phyloP scores from a whole-genome alignment of 1,139 yeast genomes.

The Nematodospora anomalae region DNA sequence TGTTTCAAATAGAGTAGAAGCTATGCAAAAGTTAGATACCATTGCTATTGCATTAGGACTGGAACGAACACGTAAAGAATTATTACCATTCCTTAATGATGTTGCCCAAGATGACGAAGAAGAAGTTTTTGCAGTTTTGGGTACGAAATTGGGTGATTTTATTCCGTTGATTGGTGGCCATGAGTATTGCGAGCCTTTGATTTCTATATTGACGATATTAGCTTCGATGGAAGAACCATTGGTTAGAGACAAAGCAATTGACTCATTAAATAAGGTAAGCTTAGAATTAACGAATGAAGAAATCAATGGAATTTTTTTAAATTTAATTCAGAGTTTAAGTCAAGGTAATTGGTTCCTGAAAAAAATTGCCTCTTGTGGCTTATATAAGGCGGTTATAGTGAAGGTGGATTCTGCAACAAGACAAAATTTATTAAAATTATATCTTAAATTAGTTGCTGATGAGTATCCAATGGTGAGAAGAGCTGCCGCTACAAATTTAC shows the following conservation, averaged over 20 bases:
- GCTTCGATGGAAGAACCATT: conserved; percentile 98
- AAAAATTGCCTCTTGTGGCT: conserved; percentile 89
- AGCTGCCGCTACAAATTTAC: conserved; percentile 85
- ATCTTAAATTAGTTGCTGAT: conserved; percentile 73
- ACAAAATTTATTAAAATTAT: conserved; percentile 63
- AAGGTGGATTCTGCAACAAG: conserved; percentile 58
- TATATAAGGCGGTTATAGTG: conserved; percentile 70
- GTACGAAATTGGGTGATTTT: conserved; percentile 85
- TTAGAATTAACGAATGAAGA: conserved; percentile 66
- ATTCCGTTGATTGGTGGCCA: conserved; percentile 87
- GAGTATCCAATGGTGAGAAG: conserved; percentile 99
- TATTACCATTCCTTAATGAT: conserved; percentile 80
- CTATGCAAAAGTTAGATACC: conserved; percentile 92
- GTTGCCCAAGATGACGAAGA: conserved; percentile 99
- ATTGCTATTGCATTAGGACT: conserved; percentile 95
- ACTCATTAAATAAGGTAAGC: conserved; percentile 73
- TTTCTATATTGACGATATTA: conserved; percentile 84
- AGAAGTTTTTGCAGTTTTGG: conserved; percentile 92
- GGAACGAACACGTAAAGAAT: conserved; percentile 84
- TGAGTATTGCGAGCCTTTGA: conserved; percentile 68
- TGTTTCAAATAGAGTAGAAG: conserved; percentile 87
- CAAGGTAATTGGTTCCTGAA: conserved; percentile 95
- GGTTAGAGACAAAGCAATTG: conserved; percentile 93
- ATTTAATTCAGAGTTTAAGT: conserved; percentile 73
- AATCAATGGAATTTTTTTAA: conserved; percentile 65